Evolutionary conservation across 1,284 basidiomycete species (phyloP).

Genomic region (Termitomyces sp.): DNA sequence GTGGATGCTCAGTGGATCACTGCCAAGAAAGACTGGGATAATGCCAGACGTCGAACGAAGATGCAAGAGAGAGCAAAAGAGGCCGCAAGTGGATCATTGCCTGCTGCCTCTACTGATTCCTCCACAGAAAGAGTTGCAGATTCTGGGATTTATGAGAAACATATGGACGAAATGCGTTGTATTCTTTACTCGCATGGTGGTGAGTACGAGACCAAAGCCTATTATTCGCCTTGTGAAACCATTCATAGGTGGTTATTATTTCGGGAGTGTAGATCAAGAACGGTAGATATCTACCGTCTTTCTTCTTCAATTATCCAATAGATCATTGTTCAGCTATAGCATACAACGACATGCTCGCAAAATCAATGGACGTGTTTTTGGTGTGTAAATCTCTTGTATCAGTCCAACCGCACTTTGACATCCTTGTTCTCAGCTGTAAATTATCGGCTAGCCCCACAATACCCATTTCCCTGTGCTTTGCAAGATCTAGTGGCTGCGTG

Average conservation of each 20-base stretch:
- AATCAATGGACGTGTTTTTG: slow-evolving; percentile 83
- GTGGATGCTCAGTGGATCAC: slow-evolving; percentile 91
- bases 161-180: slow-evolving; percentile 84
- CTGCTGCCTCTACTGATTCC: background rate
- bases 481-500: slow-evolving; percentile 87
- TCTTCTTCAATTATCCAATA: background rate
- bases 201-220: slow-evolving; percentile 20
- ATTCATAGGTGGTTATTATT: slow-evolving; percentile 68
- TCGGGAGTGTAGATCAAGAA: slow-evolving; percentile 77
- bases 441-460: slow-evolving; percentile 89
- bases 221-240: slow-evolving; percentile 4
- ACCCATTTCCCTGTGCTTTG: slow-evolving; percentile 93
- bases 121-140: slow-evolving; percentile 20
- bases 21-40: slow-evolving; percentile 66
- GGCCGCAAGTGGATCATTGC: background rate
- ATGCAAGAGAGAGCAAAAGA: slow-evolving; percentile 25
- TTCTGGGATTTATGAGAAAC: slow-evolving; percentile 46
- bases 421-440: slow-evolving; percentile 62
- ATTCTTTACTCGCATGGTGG: slow-evolving; percentile 84
- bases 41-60: slow-evolving; percentile 53
- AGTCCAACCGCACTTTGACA: background rate
- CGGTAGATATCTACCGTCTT: slow-evolving; percentile 34
- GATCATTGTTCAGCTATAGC: slow-evolving; percentile 50
- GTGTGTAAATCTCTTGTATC: slow-evolving; percentile 35
- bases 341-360: slow-evolving; percentile 87